These are phyloP conservation scores for Austroboletus eburneus DNA, from an alignment of 768 basidiomycete genomes.

Conservation along the genomic window DNA sequence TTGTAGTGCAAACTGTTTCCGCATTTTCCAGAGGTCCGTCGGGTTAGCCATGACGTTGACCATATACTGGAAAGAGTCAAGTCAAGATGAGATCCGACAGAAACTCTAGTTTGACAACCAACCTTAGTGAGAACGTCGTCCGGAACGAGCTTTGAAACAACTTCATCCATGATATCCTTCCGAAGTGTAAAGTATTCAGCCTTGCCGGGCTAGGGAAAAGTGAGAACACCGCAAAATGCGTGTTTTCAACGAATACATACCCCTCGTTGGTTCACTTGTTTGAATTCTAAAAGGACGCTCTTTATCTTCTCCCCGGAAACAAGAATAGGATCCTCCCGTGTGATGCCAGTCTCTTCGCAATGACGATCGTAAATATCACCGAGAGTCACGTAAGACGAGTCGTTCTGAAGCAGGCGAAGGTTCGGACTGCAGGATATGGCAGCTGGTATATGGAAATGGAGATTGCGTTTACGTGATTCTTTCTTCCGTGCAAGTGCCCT, in stretches of 20 bases:
- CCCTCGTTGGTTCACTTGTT: constrained; percentile 43
- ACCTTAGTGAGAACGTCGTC: constrained; percentile 85
- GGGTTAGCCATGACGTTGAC: constrained; percentile 77
- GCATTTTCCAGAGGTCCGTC: constrained; percentile 90
- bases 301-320: constrained; percentile 82
- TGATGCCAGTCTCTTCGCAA: constrained; percentile 69
- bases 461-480: constrained; percentile 87
- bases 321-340: constrained; percentile 84
- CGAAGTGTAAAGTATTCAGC: constrained; percentile 65
- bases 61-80: constrained; percentile 67
- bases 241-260: constrained; percentile 18
- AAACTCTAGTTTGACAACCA: no score
- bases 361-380: constrained; percentile 94
- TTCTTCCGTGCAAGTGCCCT: constrained; percentile 86
- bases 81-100: neutral
- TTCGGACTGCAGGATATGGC: constrained; percentile 80
- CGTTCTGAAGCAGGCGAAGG: constrained; percentile 84
- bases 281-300: constrained; percentile 58
- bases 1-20: constrained; percentile 94
- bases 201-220: constrained; percentile 47
- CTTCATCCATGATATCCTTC: constrained; percentile 87
- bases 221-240: neutral
- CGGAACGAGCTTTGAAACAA: constrained; percentile 82
- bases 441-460: constrained; percentile 87
- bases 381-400: constrained; percentile 85